Evolutionary conservation across 1,139 yeast genomes (phyloP).

Genomic region (Suhomyces chickasaworum): DNA sequence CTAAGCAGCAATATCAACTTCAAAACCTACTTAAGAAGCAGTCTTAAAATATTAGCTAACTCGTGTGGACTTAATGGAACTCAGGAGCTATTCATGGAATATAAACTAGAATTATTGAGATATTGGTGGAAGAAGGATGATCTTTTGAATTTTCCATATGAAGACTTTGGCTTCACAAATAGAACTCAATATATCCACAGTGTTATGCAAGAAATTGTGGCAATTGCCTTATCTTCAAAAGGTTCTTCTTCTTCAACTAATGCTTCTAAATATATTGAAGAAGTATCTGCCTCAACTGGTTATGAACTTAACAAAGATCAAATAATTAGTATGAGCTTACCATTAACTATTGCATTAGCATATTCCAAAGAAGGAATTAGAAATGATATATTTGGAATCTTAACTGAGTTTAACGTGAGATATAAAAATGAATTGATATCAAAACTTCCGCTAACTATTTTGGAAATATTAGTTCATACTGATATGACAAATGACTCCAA

Average conservation of each 20-base stretch:
- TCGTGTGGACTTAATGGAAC: slow-evolving; percentile 18
- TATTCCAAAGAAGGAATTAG: slow-evolving; percentile 46
- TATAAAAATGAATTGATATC: slow-evolving; percentile 25
- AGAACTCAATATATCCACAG: slow-evolving; percentile 28
- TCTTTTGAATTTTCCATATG: slow-evolving; percentile 41
- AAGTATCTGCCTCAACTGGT: neutral
- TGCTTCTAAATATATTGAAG: neutral
- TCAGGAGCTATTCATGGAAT: slow-evolving; percentile 29
- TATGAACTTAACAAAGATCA: slow-evolving; percentile 9
- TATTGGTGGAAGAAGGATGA: slow-evolving; percentile 44
- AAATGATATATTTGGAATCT: slow-evolving; percentile 33
- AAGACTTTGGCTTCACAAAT: slow-evolving; percentile 35
- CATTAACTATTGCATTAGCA: slow-evolving; percentile 45
- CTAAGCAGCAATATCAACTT: slow-evolving; percentile 36
- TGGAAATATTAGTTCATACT: slow-evolving; percentile 37
- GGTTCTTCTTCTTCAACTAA: slow-evolving; percentile 7
- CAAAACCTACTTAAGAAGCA: slow-evolving; percentile 28
- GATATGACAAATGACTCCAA: slow-evolving; percentile 39
- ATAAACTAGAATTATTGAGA: slow-evolving; percentile 37
- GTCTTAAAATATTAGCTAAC: slow-evolving; percentile 27
- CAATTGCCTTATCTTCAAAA: slow-evolving; percentile 34
- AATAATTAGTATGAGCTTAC: slow-evolving; percentile 36
- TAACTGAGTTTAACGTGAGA: slow-evolving; percentile 14
- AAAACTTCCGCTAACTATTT: slow-evolving; percentile 32
- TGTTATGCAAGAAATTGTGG: slow-evolving; percentile 37